phyloP scores from a whole-genome alignment of 495 filamentous ascomycete genomes.

The Endocarpon pusillum region DNA sequence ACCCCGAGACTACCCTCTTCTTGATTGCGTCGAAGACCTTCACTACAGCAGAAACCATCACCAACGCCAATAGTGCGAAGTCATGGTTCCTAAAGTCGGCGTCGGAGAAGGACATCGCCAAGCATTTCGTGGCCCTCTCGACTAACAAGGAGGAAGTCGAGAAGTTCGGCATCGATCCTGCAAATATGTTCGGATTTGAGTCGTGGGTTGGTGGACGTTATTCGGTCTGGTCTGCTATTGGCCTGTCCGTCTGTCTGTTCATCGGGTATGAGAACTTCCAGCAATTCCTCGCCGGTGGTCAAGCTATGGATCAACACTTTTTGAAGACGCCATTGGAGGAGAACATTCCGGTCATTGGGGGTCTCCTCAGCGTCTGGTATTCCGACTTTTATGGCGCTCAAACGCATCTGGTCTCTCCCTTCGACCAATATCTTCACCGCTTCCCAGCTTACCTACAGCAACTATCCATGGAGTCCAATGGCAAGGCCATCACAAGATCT shows the following conservation, averaged over 20 bases:
- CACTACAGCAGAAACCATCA: conserved; percentile 91
- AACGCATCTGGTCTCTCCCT: conserved; percentile 92
- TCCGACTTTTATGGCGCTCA: conserved; percentile 96
- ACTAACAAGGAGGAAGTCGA: conserved; percentile 90
- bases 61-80: conserved; percentile 95
- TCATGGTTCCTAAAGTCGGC: conserved; percentile 83
- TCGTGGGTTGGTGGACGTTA: conserved; percentile 97
- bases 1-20: conserved; percentile 96
- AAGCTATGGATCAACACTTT: conserved; percentile 99
- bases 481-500: conserved; percentile 85
- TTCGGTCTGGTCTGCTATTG: conserved; percentile 97
- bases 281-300: conserved; percentile 84
- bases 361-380: conserved; percentile 93
- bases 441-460: conserved; percentile 99
- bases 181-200: conserved; percentile 98
- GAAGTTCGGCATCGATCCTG: conserved; percentile 93
- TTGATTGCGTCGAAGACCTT: conserved; percentile 97
- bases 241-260: conserved; percentile 82
- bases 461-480: conserved; percentile 98
- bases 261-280: conserved; percentile 96
- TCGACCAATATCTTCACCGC: conserved; percentile 96
- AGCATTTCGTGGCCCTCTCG: conserved; percentile 96
- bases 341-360: conserved; percentile 87
- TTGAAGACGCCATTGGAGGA: conserved; percentile 71
- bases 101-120: conserved; percentile 60